Conservation (phyloP, 192 early-diverging fungal species). For the Kappamyces sp. region DNA sequence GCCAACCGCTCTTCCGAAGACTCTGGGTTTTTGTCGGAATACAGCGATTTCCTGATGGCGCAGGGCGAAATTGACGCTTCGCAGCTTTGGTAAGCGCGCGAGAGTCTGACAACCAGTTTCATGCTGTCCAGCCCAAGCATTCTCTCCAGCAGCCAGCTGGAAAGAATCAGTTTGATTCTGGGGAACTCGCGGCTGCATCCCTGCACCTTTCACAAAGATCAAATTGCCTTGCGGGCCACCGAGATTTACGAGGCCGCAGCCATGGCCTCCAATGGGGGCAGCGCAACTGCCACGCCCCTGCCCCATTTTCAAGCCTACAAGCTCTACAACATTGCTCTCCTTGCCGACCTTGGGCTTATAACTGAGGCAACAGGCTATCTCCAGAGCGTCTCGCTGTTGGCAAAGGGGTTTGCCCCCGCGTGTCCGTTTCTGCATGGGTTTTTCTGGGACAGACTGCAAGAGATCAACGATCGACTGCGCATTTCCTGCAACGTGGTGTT, state of each 20-base stretch:
- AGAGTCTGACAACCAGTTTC: too few relatives aligned
- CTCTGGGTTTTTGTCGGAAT: constrained; percentile 53
- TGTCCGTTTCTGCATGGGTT: constrained; percentile 73
- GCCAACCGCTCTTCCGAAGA: constrained; percentile 79
- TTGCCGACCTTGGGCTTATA: constrained; percentile 72
- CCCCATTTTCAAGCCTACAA: constrained; percentile 92
- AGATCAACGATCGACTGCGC: constrained; percentile 62
- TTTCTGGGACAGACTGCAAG: constrained; percentile 65
- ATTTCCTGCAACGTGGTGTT: constrained; percentile 26
- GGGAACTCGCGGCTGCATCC: constrained; percentile 4
- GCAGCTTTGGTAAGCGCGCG: constrained; percentile 68
- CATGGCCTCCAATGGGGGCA: constrained; percentile 38
- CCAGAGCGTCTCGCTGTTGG: constrained; percentile 63
- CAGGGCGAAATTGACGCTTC: constrained; percentile 53
- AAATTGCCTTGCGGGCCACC: constrained; percentile 61
- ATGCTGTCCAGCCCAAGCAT: neutral
- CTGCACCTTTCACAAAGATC: constrained; percentile 44
- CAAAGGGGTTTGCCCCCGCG: constrained; percentile 65
- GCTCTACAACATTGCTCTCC: constrained; percentile 69
- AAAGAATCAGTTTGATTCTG: neutral
- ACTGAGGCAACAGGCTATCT: constrained; percentile 71
- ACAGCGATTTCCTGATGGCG: constrained; percentile 71
- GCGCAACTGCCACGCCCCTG: constrained; percentile 23
- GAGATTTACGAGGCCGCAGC: constrained; percentile 80
- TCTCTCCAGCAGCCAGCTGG: neutral